These are phyloP conservation scores for Neopestalotiopsis clavispora DNA, from an alignment of 2,329 filamentous ascomycete species.

Conservation along the genomic window DNA sequence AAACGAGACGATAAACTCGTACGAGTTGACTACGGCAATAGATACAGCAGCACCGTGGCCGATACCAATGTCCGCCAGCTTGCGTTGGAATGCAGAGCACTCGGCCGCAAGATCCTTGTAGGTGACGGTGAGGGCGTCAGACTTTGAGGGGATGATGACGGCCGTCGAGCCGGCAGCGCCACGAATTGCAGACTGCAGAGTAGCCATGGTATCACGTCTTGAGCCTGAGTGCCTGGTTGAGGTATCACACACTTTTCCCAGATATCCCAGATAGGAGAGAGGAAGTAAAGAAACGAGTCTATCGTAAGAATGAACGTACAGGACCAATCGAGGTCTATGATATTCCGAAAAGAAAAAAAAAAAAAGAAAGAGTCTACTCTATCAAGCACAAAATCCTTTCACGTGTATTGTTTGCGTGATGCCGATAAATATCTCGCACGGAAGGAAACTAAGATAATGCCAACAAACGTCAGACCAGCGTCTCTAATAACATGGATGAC, in stretches of 20 bases:
- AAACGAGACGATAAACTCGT: conserved; percentile 88
- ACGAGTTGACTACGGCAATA: conserved; percentile 82
- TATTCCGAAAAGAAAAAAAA: not conserved
- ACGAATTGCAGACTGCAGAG: conserved; percentile 56
- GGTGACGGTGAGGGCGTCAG: conserved; percentile 66
- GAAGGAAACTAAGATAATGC: conserved; percentile 2
- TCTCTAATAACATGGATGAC: not conserved
- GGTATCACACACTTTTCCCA: not conserved
- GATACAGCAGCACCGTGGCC: conserved; percentile 74
- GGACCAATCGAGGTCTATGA: not conserved
- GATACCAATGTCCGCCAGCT: conserved; percentile 78
- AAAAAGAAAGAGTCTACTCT: not conserved
- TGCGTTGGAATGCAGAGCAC: conserved; percentile 73
- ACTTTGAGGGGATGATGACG: conserved; percentile 74
- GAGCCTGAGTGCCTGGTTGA: not conserved
- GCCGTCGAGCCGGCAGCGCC: conserved; percentile 56
- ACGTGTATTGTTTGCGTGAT: not conserved
- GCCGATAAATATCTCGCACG: not conserved
- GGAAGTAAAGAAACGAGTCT: not conserved
- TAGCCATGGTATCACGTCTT: conserved; percentile 35
- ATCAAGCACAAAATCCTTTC: not conserved
- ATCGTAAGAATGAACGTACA: not conserved
- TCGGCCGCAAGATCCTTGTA: conserved; percentile 72
- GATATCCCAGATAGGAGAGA: not conserved
- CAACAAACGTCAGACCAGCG: conserved; percentile 11